phyloP scores from a whole-genome alignment of 345 rosid species.

The Raphanus sativus region DNA sequence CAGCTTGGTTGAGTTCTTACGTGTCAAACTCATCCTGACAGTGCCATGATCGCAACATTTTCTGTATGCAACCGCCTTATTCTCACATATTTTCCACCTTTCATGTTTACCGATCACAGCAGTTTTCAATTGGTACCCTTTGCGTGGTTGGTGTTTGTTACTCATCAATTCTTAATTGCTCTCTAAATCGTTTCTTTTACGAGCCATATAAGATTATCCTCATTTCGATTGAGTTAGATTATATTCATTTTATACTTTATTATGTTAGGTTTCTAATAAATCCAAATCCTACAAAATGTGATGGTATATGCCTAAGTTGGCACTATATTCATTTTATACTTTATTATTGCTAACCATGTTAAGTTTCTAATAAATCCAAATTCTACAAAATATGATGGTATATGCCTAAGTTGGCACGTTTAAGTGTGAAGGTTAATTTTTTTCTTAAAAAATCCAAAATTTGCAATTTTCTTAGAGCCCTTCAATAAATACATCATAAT shows the following conservation, averaged over 20 bases:
- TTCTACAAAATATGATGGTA: background rate
- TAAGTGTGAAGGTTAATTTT: background rate
- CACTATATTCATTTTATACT: background rate
- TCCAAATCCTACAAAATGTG: background rate
- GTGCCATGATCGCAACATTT: background rate
- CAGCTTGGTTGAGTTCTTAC: slow-evolving; percentile 33
- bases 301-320: background rate
- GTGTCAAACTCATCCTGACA: slow-evolving; percentile 36
- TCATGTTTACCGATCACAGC: slow-evolving; percentile 16
- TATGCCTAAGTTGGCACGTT: background rate
- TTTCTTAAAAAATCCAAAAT: background rate
- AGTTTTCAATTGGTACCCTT: background rate
- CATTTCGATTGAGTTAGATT: background rate
- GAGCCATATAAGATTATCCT: background rate
- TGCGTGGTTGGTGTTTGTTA: background rate
- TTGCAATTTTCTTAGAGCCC: background rate
- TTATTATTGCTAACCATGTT: background rate
- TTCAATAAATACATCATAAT: slow-evolving; percentile 24
- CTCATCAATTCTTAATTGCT: background rate
- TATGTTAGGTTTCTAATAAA: background rate
- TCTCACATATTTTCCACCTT: slow-evolving; percentile 7
- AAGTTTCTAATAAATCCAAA: background rate
- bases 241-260: background rate
- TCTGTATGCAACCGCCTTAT: background rate
- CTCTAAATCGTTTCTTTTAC: background rate